Base-by-base conservation (phyloP, 768 basidiomycete species). In the Pholiota microspora region DNA sequence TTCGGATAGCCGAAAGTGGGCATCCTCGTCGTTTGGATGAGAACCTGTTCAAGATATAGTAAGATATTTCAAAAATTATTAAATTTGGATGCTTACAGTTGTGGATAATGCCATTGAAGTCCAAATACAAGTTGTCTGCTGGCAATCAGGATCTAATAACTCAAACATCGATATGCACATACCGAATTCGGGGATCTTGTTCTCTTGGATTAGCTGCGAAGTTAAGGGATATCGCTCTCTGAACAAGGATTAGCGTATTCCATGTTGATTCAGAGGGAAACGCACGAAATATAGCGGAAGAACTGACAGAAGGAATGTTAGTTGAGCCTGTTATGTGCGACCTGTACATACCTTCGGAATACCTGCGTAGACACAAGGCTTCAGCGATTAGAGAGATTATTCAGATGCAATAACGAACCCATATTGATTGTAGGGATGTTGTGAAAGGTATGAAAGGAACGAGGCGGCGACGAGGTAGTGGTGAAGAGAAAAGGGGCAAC, bases 121-220 rank as follows among this genome's bases (percentile, higher is more conserved):
- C 94, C 61, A 96, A 82, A 69, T 96, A 94, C 45, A 95, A 73
- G 66, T 94, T 94, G 71, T 93, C 90, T 92, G 62, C 53, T 45
- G 47, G 51, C 29, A 49, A 57, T 57, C 24, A 61, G 53, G n/a
- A 8, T 35, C 5, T 35, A 5, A 23, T 24, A 21, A 18, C 18
- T 32, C 15, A 7, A 16, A 7, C 23, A 23, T 7, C n/a, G n/a
- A n/a, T n/a, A 28, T 47, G 8, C 2, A 68, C 80, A 57, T 58
- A 89, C 93, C 96, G 67, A 99, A 99, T 72, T 98, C 97, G 13
- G 94, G 96, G 57, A 99, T 98, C 78, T 94, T 94, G 76, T 98
- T 97, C 77, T 97, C 94, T 70, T 96, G 86, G 59, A 98, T 97
- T 54, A 98, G 79, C 70, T 98, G 97, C 15, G 96, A 98, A 13